Conservation (phyloP, 1,284 basidiomycete genomes). For the Rhodotorula sp. region DNA sequence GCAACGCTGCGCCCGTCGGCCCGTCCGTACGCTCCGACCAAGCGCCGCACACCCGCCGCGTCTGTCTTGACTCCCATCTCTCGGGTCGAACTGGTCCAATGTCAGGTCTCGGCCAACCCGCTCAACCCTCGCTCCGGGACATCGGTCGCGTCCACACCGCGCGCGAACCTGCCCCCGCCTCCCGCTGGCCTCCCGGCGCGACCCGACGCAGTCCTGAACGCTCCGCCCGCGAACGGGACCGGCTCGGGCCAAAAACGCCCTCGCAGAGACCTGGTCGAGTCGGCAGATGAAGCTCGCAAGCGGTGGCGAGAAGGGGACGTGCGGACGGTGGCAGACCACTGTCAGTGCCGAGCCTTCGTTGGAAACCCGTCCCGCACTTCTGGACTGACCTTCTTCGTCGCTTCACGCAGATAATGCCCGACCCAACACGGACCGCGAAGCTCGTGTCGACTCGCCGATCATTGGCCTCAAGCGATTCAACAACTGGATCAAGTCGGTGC, state of each 20-base stretch:
- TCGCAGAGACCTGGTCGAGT: background rate
- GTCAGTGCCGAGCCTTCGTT: conserved; percentile 11
- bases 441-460: conserved; percentile 88
- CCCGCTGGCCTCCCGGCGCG: conserved; percentile 8
- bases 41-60: conserved; percentile 22
- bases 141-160: background rate
- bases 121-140: background rate
- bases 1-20: background rate
- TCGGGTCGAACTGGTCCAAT: conserved; percentile 33
- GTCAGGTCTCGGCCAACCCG: conserved; percentile 27
- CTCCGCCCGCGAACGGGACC: background rate
- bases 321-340: conserved; percentile 33
- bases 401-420: conserved; percentile 67
- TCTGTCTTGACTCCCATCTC: conserved; percentile 38
- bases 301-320: conserved; percentile 18
- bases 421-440: conserved; percentile 81
- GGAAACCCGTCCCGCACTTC: background rate
- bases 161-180: background rate
- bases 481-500: conserved; percentile 97
- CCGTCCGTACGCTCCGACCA: conserved; percentile 25
- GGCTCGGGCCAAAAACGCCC: background rate
- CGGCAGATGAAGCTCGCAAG: conserved; percentile 6
- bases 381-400: background rate
- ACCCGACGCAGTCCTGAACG: conserved; percentile 1
- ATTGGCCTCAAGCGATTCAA: conserved; percentile 97